Base-by-base conservation (phyloP, 1,284 basidiomycete species). In the Sanghuangporus weigelae region DNA sequence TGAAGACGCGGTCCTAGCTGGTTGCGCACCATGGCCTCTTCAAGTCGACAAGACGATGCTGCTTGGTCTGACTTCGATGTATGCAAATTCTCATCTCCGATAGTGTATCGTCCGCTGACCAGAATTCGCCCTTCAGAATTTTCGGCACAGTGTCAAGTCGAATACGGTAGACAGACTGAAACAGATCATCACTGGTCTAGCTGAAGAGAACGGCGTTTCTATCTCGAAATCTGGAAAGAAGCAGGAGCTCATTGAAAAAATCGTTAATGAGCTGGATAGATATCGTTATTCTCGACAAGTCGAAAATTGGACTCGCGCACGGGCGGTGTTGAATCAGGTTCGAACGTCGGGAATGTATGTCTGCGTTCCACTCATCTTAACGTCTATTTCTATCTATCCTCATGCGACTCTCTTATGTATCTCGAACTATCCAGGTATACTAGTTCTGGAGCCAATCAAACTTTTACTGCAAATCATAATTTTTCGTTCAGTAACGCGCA, bases 101-200 rank as follows among this genome's bases (percentile, higher is more conserved):
- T 35, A 56, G 16, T 23, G 36, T 36, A 7, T n/a, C 7, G 21
- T 23, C 1, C 48, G 31, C 39, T 63, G 55, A 65, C 51, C 8
- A 16, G 39, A 12, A 19, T 57, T 66, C 2, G 35, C 66, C 67
- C 68, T 66, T 51, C 56, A 84, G 82, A 76, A 73, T 66, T 71
- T 80, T 66, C 79, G 80, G 69, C 77, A 79, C 71, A 77, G 73
- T 60, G 73, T 85, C 67, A 77, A 76, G 63, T 74, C 74, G 65
- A 80, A 83, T 75, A 95, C 89, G 6, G 89, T 93, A 65, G 92
- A 92, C 74, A 84, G 79, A 73, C 83, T 93, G 68, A 93, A 93
- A 74, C 82, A 84, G 69, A 88, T 92, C 68, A 78, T 93, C 62
- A 75, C 77, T 39, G 84, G 84, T 35, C 78, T 93, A 69, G 92